Percentiles rank a stretch among this genome's conserved stretches.
Evolutionary conservation across 2,329 filamentous ascomycete species (phyloP).

Genomic region (Parafenestella ontariensis): DNA sequence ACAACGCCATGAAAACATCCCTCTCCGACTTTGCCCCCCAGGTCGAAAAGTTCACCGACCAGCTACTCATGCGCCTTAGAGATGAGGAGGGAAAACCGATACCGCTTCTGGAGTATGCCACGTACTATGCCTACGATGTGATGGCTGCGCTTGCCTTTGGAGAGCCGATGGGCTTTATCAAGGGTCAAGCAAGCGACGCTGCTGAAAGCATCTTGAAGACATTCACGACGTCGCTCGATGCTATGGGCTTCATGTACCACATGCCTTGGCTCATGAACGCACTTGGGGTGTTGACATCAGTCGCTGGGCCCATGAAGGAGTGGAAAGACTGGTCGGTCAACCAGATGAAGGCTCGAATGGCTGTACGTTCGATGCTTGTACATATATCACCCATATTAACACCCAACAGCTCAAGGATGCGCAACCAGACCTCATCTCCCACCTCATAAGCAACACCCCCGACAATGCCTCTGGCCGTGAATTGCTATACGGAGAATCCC

Average conservation of each 20-base stretch:
- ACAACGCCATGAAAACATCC: conserved; percentile 37
- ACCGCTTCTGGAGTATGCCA: conserved; percentile 51
- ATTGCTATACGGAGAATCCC: conserved; percentile 38
- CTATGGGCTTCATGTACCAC: conserved; percentile 33
- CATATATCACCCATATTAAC: not conserved
- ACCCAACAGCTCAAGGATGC: conserved; percentile 17
- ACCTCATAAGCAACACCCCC: conserved; percentile 31
- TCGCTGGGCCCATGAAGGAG: conserved; percentile 34
- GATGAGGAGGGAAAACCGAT: conserved; percentile 36
- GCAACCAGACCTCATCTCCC: conserved; percentile 29
- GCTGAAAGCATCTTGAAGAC: conserved; percentile 36
- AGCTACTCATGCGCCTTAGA: conserved; percentile 24
- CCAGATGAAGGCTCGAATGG: conserved; percentile 30
- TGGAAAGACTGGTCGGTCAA: conserved; percentile 34
- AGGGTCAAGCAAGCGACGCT: conserved; percentile 40
- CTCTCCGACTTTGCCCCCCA: conserved; percentile 28
- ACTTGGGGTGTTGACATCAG: conserved; percentile 21
- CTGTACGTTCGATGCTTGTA: conserved; percentile 12
- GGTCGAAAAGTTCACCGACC: conserved; percentile 32
- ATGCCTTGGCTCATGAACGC: conserved; percentile 40
- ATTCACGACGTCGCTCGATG: conserved; percentile 36
- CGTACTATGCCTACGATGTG: conserved; percentile 54
- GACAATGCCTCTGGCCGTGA: conserved; percentile 17
- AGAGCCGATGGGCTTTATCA: conserved; percentile 48
- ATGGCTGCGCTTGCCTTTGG: conserved; percentile 57